Evolutionary conservation across 768 basidiomycete species (phyloP).

Genomic region (Amanita brunnescens): DNA sequence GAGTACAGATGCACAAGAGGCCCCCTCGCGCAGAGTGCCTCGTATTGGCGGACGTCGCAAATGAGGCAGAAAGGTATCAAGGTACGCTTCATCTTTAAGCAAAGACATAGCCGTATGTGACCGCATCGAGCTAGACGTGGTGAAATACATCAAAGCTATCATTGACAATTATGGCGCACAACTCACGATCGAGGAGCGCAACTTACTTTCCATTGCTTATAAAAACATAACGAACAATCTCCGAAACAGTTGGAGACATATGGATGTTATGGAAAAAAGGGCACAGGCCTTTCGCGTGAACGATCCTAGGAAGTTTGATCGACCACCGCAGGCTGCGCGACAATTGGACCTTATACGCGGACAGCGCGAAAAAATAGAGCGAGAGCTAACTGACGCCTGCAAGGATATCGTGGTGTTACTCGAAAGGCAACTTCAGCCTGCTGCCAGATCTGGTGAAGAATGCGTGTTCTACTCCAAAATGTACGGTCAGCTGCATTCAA

Average conservation of each 20-base stretch:
- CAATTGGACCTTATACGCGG: constrained; percentile 61
- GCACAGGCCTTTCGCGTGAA: constrained; percentile 44
- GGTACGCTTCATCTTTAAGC: constrained; percentile 33
- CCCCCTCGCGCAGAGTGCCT: constrained; percentile 31
- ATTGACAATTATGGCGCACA: constrained; percentile 58
- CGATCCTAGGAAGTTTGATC: constrained; percentile 15
- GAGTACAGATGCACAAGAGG: constrained; percentile 10
- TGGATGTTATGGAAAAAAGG: constrained; percentile 62
- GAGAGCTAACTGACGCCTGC: constrained; percentile 68
- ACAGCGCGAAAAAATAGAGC: constrained; percentile 70
- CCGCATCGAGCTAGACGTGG: constrained; percentile 48
- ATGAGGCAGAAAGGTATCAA: constrained; percentile 85
- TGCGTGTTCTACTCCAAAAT: constrained; percentile 89
- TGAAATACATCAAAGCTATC: constrained; percentile 69
- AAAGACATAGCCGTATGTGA: background rate
- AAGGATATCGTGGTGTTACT: constrained; percentile 70
- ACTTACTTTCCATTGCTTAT: constrained; percentile 82
- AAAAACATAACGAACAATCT: constrained; percentile 83
- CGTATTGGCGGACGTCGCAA: constrained; percentile 73
- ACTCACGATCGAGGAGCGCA: constrained; percentile 79
- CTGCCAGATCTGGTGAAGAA: constrained; percentile 68
- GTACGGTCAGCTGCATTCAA: constrained; percentile 27
- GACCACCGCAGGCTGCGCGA: constrained; percentile 19
- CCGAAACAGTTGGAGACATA: constrained; percentile 77
- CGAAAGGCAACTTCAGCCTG: constrained; percentile 36